Evolutionary conservation across 2,329 filamentous ascomycete genomes (phyloP).

Genomic region (Beauveria bassiana): DNA sequence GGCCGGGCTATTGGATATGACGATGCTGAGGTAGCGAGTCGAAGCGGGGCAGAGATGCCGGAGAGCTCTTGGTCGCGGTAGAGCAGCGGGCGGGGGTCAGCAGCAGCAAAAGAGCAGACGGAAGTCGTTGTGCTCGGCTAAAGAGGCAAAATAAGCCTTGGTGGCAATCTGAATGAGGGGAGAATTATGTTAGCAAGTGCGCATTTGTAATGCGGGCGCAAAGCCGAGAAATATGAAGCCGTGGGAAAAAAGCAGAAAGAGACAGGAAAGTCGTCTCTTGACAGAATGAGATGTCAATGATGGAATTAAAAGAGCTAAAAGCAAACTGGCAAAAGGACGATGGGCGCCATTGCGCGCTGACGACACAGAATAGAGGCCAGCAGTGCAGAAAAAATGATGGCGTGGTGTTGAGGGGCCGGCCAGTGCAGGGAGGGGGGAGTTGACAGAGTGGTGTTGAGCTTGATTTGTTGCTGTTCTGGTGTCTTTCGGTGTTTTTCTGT

Average conservation of each 20-base stretch:
- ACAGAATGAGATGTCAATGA: not conserved
- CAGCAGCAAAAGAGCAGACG: not conserved
- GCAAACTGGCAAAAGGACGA: not conserved
- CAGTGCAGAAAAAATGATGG: not conserved
- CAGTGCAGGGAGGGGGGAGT: not conserved
- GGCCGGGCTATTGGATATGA: not conserved
- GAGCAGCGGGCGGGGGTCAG: not conserved
- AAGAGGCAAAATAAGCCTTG: not conserved
- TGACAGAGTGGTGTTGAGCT: not conserved
- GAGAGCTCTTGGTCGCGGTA: not conserved
- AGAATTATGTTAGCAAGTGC: not conserved
- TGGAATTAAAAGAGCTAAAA: not conserved
- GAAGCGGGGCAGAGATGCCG: not conserved
- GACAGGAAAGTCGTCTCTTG: not conserved
- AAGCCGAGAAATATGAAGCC: not conserved
- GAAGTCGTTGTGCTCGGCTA: not conserved
- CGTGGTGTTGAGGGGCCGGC: constrained; percentile 3
- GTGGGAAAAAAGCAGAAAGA: not conserved
- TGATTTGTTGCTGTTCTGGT: not conserved
- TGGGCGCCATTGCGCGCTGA: not conserved
- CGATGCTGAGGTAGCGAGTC: not conserved
- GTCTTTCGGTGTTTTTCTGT: no score
- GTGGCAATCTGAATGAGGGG: constrained; percentile 2
- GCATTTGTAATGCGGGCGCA: constrained; percentile 2
- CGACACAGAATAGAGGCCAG: not conserved